A percentile compares a stretch with the other conserved stretches of the same genome.
Conservation (phyloP, 495 filamentous ascomycete genomes). For the Xylaria grammica region DNA sequence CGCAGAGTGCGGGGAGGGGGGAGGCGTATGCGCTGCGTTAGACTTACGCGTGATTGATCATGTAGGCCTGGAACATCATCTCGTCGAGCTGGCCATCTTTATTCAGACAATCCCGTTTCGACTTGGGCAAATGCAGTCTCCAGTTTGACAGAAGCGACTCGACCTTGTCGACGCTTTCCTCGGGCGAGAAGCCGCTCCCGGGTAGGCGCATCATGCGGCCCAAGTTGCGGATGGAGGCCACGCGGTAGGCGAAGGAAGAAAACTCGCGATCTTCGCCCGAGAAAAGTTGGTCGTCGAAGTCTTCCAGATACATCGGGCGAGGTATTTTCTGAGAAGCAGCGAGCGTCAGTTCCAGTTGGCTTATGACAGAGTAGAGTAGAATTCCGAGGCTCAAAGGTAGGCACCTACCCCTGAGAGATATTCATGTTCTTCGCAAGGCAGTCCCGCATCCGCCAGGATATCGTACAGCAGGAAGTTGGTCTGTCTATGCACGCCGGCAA, state of each 20-base stretch:
- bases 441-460: slow-evolving; percentile 60
- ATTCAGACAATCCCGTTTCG: slow-evolving; percentile 73
- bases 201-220: slow-evolving; percentile 71
- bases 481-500: slow-evolving; percentile 60
- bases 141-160: slow-evolving; percentile 83
- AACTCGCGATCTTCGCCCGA: slow-evolving; percentile 65
- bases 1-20: not conserved
- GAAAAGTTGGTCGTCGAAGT: slow-evolving; percentile 75
- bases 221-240: slow-evolving; percentile 75
- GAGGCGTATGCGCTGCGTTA: not conserved
- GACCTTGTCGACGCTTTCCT: slow-evolving; percentile 57
- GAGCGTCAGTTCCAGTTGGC: not conserved
- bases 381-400: not conserved
- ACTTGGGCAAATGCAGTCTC: slow-evolving; percentile 76
- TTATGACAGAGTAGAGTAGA: not conserved
- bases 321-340: slow-evolving; percentile 60
- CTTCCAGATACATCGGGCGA: slow-evolving; percentile 63
- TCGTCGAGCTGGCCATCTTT: slow-evolving; percentile 76
- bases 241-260: slow-evolving; percentile 78
- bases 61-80: slow-evolving; percentile 90
- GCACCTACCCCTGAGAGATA: slow-evolving; percentile 66
- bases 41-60: slow-evolving; percentile 72
- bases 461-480: slow-evolving; percentile 63
- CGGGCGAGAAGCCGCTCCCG: slow-evolving; percentile 48
- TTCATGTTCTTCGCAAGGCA: slow-evolving; percentile 81